Evolutionary conservation across 2,329 filamentous ascomycete genomes (phyloP).

Genomic region (Colletotrichum shisoi): DNA sequence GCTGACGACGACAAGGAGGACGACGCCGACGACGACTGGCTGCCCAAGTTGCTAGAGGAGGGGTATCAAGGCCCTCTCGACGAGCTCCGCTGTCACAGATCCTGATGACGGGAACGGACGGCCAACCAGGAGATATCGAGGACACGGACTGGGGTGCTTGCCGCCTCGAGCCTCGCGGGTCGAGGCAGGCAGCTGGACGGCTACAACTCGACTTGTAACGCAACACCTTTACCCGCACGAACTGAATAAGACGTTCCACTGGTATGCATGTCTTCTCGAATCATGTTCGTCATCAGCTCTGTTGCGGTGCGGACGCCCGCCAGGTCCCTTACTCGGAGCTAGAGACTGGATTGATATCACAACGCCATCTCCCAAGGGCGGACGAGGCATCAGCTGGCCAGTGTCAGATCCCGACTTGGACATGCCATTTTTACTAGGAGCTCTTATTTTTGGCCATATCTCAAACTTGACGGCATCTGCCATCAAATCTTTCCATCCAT

Average conservation of each 20-base stretch:
- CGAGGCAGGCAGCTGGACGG: constrained; percentile 14
- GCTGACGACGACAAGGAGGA: neutral
- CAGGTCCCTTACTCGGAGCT: constrained; percentile 22
- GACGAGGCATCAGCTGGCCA: constrained; percentile 25
- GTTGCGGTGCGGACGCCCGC: constrained; percentile 5
- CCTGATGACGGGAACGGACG: constrained; percentile 32
- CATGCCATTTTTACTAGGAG: neutral
- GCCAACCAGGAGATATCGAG: constrained; percentile 25
- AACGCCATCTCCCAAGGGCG: constrained; percentile 26
- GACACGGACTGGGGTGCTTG: constrained; percentile 28
- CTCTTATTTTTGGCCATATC: constrained; percentile 30
- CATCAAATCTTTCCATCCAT: constrained; percentile 30
- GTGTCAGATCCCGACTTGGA: constrained; percentile 9
- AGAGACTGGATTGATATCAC: constrained; percentile 23
- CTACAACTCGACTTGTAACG: constrained; percentile 1
- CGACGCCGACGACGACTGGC: constrained; percentile 5
- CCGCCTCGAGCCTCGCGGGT: constrained; percentile 13
- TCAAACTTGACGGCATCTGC: constrained; percentile 38
- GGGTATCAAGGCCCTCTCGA: constrained; percentile 16
- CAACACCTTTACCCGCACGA: constrained; percentile 10
- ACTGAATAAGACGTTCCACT: constrained; percentile 18
- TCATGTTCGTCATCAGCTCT: constrained; percentile 10
- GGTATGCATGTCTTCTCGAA: constrained; percentile 11
- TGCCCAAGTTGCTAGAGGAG: neutral
- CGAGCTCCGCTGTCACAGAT: constrained; percentile 32